phyloP scores from a whole-genome alignment of 768 basidiomycete genomes.

The Pseudohyphozyma bogoriensis region DNA sequence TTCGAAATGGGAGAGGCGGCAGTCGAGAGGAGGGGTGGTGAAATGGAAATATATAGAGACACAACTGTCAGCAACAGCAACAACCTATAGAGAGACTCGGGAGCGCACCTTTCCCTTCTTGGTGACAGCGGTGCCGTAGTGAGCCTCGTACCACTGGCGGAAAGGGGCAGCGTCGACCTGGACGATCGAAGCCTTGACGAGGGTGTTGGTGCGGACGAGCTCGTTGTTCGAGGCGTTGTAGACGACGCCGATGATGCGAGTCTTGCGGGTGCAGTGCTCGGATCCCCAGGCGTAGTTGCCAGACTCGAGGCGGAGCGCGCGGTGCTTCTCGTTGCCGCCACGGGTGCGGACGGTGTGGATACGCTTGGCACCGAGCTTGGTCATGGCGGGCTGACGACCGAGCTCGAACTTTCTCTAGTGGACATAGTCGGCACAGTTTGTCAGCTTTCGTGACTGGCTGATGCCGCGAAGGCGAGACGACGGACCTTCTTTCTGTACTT shows the following conservation, averaged over 20 bases:
- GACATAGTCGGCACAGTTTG: too few species aligned
- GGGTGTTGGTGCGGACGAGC: slow-evolving; percentile 97
- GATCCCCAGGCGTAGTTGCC: slow-evolving; percentile 99
- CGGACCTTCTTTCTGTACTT: too few species aligned
- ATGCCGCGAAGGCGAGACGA: too few species aligned
- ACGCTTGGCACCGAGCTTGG: slow-evolving; percentile 91
- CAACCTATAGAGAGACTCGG: too few species aligned
- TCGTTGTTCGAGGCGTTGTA: slow-evolving; percentile 99
- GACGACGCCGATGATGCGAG: slow-evolving; percentile 88
- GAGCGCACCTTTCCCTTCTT: slow-evolving; percentile 51
- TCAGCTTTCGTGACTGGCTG: too few species aligned
- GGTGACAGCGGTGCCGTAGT: slow-evolving; percentile 90
- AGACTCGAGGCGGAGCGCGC: slow-evolving; percentile 88
- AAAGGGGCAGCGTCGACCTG: slow-evolving; percentile 97
- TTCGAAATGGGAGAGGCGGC: too few species aligned
- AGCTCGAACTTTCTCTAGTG: slow-evolving; percentile 99
- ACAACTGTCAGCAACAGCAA: too few species aligned
- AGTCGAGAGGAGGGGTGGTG: too few species aligned
- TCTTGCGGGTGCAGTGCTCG: slow-evolving; percentile 88
- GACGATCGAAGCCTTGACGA: slow-evolving; percentile 93
- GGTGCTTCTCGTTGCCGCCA: slow-evolving; percentile 89
- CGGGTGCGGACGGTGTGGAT: slow-evolving; percentile 89
- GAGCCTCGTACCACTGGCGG: slow-evolving; percentile 98
- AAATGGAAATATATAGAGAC: too few species aligned
- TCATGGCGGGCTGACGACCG: slow-evolving; percentile 94